A percentile compares a stretch with the other conserved stretches of the same genome.
Evolutionary conservation across 805 yeast genomes (phyloP).

Genomic region (Ogataea ramenticola): DNA sequence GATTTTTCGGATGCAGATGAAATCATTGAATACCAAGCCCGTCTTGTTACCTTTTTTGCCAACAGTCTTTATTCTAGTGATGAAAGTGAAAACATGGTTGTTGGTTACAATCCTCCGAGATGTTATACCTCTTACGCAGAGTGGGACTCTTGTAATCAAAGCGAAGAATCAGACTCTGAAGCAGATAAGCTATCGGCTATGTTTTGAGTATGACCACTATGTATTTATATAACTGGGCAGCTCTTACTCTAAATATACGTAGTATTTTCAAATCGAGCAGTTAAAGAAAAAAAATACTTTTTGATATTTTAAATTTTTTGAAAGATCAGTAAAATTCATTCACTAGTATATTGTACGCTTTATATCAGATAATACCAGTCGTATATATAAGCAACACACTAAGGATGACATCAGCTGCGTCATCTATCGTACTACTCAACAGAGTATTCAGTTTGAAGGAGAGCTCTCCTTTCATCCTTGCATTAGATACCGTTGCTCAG

Average conservation of each 20-base stretch:
- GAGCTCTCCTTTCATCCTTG: slow-evolving; percentile 61
- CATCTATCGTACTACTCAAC: slow-evolving; percentile 49
- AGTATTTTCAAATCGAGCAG: no score
- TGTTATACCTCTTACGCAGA: no score
- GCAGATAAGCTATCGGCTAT: no score
- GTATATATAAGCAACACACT: no score
- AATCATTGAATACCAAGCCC: slow-evolving; percentile 45
- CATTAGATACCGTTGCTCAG: slow-evolving; percentile 66
- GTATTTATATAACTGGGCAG: no score
- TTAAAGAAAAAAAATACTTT: no score
- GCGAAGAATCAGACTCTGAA: background rate
- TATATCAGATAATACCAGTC: no score
- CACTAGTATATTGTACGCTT: no score
- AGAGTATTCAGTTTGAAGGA: slow-evolving; percentile 69
- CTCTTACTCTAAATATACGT: no score
- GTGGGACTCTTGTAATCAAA: background rate
- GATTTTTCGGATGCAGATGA: slow-evolving; percentile 36
- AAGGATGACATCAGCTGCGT: slow-evolving; percentile 20
- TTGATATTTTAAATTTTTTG: no score
- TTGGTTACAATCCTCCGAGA: slow-evolving; percentile 11
- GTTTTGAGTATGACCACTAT: no score
- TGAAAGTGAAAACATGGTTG: slow-evolving; percentile 13
- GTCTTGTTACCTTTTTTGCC: slow-evolving; percentile 39
- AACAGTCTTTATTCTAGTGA: slow-evolving; percentile 29
- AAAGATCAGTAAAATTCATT: no score